Conservation (phyloP, 306 rosid genomes). For the Cucurbita moschata region DNA sequence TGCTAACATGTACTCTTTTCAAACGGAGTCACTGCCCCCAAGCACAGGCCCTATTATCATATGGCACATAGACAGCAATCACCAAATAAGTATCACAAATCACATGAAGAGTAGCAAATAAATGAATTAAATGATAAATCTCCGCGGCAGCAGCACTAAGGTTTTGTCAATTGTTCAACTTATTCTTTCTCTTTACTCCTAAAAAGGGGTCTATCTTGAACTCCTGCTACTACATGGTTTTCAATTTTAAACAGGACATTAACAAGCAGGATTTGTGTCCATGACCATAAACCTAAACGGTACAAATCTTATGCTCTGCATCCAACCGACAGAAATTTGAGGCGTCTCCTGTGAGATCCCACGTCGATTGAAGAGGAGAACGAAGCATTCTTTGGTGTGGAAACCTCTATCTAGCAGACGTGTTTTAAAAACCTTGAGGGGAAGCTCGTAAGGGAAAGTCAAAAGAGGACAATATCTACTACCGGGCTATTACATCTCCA, state of each 20-base stretch:
- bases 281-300: background rate
- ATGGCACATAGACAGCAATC: background rate
- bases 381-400: too few relatives aligned
- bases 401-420: too few relatives aligned
- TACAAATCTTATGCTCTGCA: background rate
- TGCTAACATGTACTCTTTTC: constrained; percentile 6
- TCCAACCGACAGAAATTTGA: background rate
- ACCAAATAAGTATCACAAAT: background rate
- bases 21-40: constrained; percentile 65
- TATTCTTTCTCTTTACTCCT: background rate
- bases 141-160: background rate
- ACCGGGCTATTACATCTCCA: too few relatives aligned
- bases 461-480: too few relatives aligned
- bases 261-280: background rate
- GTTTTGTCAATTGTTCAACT: background rate
- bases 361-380: too few relatives aligned
- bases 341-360: too few relatives aligned
- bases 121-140: background rate
- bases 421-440: too few relatives aligned
- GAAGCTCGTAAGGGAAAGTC: too few relatives aligned
- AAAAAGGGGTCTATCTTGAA: background rate
- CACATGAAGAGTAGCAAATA: background rate
- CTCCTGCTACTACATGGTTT: background rate
- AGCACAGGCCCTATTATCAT: constrained; percentile 64
- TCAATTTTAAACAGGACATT: background rate